Evolutionary conservation across 805 yeast genomes (phyloP), one percentile per base, ranked within the genome.

Genomic region (Hermanozyma aechmeae): DNA sequence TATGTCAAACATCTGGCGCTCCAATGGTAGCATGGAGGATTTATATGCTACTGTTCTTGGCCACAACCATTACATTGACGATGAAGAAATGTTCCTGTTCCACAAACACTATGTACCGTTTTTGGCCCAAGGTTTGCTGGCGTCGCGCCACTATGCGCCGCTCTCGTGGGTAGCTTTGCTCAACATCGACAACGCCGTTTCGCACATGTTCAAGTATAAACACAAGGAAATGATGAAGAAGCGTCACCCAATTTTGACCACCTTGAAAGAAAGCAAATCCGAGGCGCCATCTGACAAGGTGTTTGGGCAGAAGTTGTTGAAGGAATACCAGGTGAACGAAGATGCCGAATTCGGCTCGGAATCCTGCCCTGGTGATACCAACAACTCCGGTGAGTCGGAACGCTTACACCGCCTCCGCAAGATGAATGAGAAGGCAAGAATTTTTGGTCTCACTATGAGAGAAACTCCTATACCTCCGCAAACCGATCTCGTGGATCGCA

Each of bases 401-500:
- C n/a, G n/a, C n/a, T n/a, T n/a, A n/a, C n/a, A n/a, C n/a, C n/a
- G n/a, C n/a, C n/a, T n/a, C n/a, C n/a, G n/a, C 13, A 31, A 28
- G 9, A 28, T 36, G 30, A 35, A 46, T 22, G 43, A 43, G 16
- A 24, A 33, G n/a, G 47, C 48, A 7, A 29, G 25, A 17, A 13
- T 32, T 9, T 37, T 39, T 10, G 50, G 48, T 11, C 35, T 47
- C 27, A 41, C 45, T 15, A 35, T 43, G 3, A 43, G 18, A 24
- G 42, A 37, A 15, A 45, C 45, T n/a, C 40, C 40, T 10, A 29
- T 42, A 16, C 40, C 35, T 24, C 33, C 40, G 3, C 50, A 45
- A 16, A 26, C 34, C 22, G 42, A 41, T 25, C 56, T 65, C 29
- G 56, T 59, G 29, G 65, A 65, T 32, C 53, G 61, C 11, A 58